phyloP scores from a whole-genome alignment of 257 asterid genomes.

The Rubia yunnanensis region DNA sequence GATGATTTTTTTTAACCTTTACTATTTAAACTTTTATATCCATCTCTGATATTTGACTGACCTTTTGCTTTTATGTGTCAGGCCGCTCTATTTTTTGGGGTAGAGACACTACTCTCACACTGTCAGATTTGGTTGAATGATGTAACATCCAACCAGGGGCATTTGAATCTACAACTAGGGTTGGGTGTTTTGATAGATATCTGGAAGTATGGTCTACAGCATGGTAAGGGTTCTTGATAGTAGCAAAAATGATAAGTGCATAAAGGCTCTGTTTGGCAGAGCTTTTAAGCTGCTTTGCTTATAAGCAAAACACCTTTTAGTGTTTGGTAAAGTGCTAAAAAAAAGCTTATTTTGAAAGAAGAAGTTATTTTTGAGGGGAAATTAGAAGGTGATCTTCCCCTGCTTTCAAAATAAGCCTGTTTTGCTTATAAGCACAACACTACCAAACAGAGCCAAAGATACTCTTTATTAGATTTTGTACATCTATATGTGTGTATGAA shows the following conservation, averaged over 20 bases:
- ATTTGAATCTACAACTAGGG: conserved; percentile 33
- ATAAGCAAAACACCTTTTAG: too few species aligned
- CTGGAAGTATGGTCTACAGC: conserved; percentile 64
- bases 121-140: conserved; percentile 61
- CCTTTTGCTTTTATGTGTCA: conserved; percentile 16
- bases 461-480: not conserved
- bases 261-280: not conserved
- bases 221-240: conserved; percentile 36
- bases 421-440: too few species aligned
- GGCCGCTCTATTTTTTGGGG: conserved; percentile 88
- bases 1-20: not conserved
- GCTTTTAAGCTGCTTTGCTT: too few species aligned
- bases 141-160: conserved; percentile 33
- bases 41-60: not conserved
- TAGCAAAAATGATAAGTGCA: conserved; percentile 4
- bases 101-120: conserved; percentile 50
- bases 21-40: not conserved
- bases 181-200: conserved; percentile 44
- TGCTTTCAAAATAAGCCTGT: too few species aligned
- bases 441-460: too few species aligned
- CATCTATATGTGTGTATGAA: too few species aligned
- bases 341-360: too few species aligned
- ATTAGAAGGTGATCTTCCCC: too few species aligned
- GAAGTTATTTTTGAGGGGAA: too few species aligned
- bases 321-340: too few species aligned